Percentiles rank a stretch among this genome's conserved stretches.
These are phyloP conservation scores for Yamadazyma triangularis DNA, from an alignment of 1,139 yeast species.

Conservation along the genomic window DNA sequence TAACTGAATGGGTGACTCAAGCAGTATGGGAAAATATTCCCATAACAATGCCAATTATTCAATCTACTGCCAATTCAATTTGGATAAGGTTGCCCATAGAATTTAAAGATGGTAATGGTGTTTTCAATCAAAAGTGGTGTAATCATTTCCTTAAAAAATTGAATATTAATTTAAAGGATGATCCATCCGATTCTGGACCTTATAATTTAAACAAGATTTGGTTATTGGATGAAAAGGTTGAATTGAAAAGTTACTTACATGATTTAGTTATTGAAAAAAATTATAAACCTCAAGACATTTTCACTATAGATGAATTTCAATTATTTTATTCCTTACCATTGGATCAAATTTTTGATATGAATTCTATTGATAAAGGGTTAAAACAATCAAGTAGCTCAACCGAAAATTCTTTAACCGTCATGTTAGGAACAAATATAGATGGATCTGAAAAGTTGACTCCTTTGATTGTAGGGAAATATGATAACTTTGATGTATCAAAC, in stretches of 20 bases:
- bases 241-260: constrained; percentile 31
- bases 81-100: constrained; percentile 57
- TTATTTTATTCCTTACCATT: constrained; percentile 58
- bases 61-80: constrained; percentile 59
- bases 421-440: constrained; percentile 60
- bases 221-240: constrained; percentile 55
- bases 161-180: constrained; percentile 45
- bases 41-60: constrained; percentile 58
- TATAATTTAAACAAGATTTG: constrained; percentile 52
- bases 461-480: constrained; percentile 56
- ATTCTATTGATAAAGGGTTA: constrained; percentile 43
- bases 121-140: constrained; percentile 65
- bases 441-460: constrained; percentile 63
- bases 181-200: constrained; percentile 34
- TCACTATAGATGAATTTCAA: constrained; percentile 59
- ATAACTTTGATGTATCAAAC: constrained; percentile 44
- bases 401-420: constrained; percentile 54
- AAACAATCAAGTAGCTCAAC: constrained; percentile 43
- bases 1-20: constrained; percentile 67
- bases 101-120: constrained; percentile 59
- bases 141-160: constrained; percentile 52
- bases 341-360: constrained; percentile 52
- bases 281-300: constrained; percentile 50
- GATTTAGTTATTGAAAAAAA: constrained; percentile 26
- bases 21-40: constrained; percentile 67